Base-by-base conservation (phyloP, 805 yeast genomes). In the Nakazawaea siamensis region DNA sequence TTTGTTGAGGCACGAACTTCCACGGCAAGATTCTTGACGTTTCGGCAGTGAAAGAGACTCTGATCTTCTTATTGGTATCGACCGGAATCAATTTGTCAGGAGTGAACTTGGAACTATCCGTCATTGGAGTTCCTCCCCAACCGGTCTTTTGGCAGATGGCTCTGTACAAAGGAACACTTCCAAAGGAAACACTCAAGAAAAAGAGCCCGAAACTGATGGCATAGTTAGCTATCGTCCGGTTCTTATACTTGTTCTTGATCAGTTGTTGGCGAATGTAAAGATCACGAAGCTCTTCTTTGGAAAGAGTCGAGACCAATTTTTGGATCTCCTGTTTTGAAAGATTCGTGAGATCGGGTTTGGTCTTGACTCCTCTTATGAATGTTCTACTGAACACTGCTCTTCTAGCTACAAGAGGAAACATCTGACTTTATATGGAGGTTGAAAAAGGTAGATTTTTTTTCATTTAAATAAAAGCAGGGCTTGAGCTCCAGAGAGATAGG, bases 131-230 rank as follows among this genome's bases (percentile, higher is more conserved):
- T 27, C 98, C 98, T 33, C 90, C 96, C 73, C 82, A 92, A 0
- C 98, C 98, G 0, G 97, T 88, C 57, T 94, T 72, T 48, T 88
- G 84, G 64, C 98, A 92, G 20, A 92, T 68, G 7, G 88, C 86
- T 45, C 97, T 65, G 57, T 92, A 92, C 5, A 92, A 60, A 4
- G 97, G 97, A 14, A 92, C 98, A 1, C 96, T 84, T 8, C 87
- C 83, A 57, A 86, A 92, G 0, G 94, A 71, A 5, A 90, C 62
- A 0, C 94, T 84, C 13, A 85, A 58, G 43, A 85, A 83, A 2
- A 76, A 59, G 19, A 88, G 58, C 10, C 76, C 76, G 15, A 85
- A 64, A n/a, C 90, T 78, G 2, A 73, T 62, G 11, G 80, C 62
- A 50, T 84, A 84, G 51, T 76, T 70, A 2, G 78, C 70, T 6